phyloP scores from a whole-genome alignment of 1,139 yeast genomes.

The Neolecta irregularis region DNA sequence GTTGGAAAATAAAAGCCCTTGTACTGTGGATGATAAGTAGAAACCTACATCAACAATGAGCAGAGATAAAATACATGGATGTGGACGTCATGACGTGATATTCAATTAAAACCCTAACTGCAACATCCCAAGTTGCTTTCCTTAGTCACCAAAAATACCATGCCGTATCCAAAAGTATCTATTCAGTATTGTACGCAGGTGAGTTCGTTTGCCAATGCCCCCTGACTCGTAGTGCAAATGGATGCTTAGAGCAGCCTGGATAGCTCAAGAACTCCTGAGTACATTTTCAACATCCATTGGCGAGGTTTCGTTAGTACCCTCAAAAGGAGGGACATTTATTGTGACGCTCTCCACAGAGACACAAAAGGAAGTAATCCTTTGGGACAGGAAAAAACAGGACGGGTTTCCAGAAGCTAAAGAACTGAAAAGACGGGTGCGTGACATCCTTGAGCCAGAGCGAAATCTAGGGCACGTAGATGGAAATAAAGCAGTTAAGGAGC shows the following conservation, averaged over 20 bases:
- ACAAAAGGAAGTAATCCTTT: constrained; percentile 24
- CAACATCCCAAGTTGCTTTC: no score
- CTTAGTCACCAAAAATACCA: no score
- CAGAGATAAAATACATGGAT: no score
- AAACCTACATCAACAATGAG: no score
- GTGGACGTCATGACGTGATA: no score
- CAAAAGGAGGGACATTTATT: constrained; percentile 38
- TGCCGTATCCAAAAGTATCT: constrained; percentile 37
- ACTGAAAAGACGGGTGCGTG: constrained; percentile 39
- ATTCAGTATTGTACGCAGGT: constrained; percentile 45
- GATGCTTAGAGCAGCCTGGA: constrained; percentile 56
- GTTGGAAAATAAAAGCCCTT: no score
- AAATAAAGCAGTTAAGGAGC: constrained; percentile 5
- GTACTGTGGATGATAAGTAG: no score
- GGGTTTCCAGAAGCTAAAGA: constrained; percentile 53
- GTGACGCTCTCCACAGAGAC: constrained; percentile 25
- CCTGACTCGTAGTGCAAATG: constrained; percentile 46
- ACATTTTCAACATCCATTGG: constrained; percentile 41
- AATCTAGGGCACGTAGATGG: constrained; percentile 34
- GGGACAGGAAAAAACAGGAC: constrained; percentile 41
- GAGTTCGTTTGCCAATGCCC: no score
- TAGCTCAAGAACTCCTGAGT: constrained; percentile 42
- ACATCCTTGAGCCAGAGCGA: constrained; percentile 32
- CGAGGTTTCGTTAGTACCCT: constrained; percentile 40
- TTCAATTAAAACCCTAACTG: no score